Percentiles rank a stretch among this genome's conserved stretches.
phyloP scores from a whole-genome alignment of 1,284 basidiomycete species.

The Golubevia sp. region DNA sequence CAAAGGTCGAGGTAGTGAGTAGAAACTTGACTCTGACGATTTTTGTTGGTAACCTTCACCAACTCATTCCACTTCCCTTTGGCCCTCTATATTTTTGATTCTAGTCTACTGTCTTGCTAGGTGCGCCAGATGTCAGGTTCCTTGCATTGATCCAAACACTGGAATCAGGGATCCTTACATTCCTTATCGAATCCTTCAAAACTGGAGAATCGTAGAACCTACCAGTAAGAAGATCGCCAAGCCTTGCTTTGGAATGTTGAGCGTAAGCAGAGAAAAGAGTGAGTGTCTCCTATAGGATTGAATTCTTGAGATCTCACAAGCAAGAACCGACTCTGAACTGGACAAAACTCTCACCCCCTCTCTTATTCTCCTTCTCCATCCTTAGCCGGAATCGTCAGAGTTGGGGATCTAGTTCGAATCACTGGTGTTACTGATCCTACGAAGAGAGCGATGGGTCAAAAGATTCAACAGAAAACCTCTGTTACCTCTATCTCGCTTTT shows the following conservation, averaged over 20 bases:
- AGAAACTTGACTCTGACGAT: background rate
- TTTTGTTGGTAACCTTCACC: background rate
- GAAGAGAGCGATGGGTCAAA: background rate
- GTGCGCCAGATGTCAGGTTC: constrained; percentile 44
- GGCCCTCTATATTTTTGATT: too few species aligned
- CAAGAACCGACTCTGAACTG: too few species aligned
- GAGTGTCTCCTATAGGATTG: background rate
- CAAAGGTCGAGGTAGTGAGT: constrained; percentile 21
- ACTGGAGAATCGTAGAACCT: constrained; percentile 39
- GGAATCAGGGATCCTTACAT: constrained; percentile 30
- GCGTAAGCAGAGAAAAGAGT: constrained; percentile 22
- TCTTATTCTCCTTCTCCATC: background rate
- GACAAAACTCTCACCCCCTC: background rate
- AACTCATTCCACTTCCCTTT: background rate
- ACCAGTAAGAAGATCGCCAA: constrained; percentile 25
- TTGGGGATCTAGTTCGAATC: constrained; percentile 30
- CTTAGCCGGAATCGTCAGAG: constrained; percentile 19
- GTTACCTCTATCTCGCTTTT: background rate
- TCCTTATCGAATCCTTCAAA: constrained; percentile 39
- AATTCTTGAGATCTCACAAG: too few species aligned
- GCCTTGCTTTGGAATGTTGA: constrained; percentile 43
- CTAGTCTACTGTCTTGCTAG: constrained; percentile 31
- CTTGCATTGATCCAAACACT: constrained; percentile 39
- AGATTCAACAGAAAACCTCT: background rate
- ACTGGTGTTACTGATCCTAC: constrained; percentile 31